Evolutionary conservation across 805 yeast genomes (phyloP), one percentile per base, ranked within the genome.

Genomic region (Ogataea chonburiensis): DNA sequence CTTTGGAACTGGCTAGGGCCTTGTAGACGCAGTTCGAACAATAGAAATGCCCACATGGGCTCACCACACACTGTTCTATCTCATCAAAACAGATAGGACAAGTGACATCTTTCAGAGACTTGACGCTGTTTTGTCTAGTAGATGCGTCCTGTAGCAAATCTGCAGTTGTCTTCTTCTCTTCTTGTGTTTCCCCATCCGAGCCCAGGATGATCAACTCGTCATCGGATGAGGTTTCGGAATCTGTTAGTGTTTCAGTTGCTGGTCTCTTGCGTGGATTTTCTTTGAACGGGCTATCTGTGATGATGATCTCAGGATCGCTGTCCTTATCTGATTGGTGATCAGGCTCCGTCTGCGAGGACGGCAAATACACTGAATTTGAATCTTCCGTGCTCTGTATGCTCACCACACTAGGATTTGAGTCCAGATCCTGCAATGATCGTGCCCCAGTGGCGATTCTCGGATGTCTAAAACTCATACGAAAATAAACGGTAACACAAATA

Each of bases 51-150:
- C 83, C 83, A 56, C 83, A 77, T 0, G 73, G 71, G 3, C 76
- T 63, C 12, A 70, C 70, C 19, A 68, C 64, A 2, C 79, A 70
- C 5, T 60, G 47, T 11, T 61, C 67, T 3, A 79, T 76, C 4
- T 70, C 64, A 7, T 75, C 81, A 50, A 77, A 68, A 36, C 83
- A 77, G 14, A 77, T 70, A 0, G 79, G 77, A 50, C 83, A 76
- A 20, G 54, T 56, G 18, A 65, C 65, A 11, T 63, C 63, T 21
- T 56, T 56, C 17, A 66, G 51, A 2, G 62, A 50, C 28, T 59
- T 63, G 7, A 42, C 37, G 4, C 45, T 45, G 38, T 36, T 51
- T 23, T 38, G 40, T 16, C 56, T 46, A 18, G 43, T 37, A 2
- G 45, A 31, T 28, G 46, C 12, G 23, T 54, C 61, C 7, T 46